These are phyloP conservation scores for Apiotrichum gamsii DNA, from an alignment of 1,284 basidiomycete genomes.

Conservation along the genomic window DNA sequence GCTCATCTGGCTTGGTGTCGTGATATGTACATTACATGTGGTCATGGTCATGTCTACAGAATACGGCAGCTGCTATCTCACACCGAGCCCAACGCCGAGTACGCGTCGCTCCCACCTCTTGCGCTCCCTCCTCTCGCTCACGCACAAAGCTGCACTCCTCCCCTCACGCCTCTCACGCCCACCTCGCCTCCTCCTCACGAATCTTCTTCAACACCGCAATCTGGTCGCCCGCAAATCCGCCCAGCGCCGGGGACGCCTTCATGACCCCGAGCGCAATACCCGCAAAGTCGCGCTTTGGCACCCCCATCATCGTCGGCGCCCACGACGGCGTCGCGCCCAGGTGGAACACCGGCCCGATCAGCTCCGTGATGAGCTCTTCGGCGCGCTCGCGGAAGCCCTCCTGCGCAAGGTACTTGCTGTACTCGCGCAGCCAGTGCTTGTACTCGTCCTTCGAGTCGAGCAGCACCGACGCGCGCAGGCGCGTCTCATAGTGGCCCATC, in stretches of 20 bases:
- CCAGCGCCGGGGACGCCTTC: constrained; percentile 6
- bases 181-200: constrained; percentile 4
- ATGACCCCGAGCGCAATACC: constrained; percentile 7
- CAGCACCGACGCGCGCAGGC: constrained; percentile 62
- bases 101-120: too few species aligned
- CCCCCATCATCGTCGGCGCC: constrained; percentile 11
- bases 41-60: too few species aligned
- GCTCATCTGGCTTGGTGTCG: too few species aligned
- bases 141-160: not conserved
- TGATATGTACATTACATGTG: too few species aligned
- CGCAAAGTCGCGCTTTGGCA: constrained; percentile 15
- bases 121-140: too few species aligned
- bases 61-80: too few species aligned
- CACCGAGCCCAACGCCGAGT: too few species aligned
- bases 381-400: constrained; percentile 77
- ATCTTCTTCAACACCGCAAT: constrained; percentile 9
- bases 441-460: constrained; percentile 78
- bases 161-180: not conserved
- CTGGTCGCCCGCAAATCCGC: constrained; percentile 8
- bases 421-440: constrained; percentile 64
- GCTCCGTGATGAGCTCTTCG: constrained; percentile 77
- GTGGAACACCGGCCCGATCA: constrained; percentile 78
- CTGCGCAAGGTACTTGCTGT: constrained; percentile 74
- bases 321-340: constrained; percentile 3
- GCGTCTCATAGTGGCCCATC: constrained; percentile 75